phyloP scores from a whole-genome alignment of 495 filamentous ascomycete genomes.

The Haplographium delicatum region DNA sequence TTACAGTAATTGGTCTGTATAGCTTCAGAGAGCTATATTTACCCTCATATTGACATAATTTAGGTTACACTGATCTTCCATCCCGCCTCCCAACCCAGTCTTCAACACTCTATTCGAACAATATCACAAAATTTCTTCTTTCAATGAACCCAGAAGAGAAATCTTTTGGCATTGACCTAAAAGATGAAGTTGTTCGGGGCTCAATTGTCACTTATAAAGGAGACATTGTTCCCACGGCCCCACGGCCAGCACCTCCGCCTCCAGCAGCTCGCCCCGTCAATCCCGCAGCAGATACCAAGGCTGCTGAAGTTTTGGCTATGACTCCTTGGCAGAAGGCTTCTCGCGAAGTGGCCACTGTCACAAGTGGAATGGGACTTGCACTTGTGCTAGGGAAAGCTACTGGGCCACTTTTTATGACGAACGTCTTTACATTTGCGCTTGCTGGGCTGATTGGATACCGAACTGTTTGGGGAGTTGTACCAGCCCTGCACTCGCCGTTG shows the following conservation, averaged over 20 bases:
- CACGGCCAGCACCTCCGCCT: slow-evolving; percentile 65
- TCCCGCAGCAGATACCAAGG: slow-evolving; percentile 38
- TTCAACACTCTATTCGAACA: slow-evolving; percentile 80
- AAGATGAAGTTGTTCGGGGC: slow-evolving; percentile 74
- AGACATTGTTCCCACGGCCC: slow-evolving; percentile 64
- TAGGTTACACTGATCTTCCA: slow-evolving; percentile 76
- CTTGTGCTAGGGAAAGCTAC: slow-evolving; percentile 71
- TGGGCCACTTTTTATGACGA: slow-evolving; percentile 73
- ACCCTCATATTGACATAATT: slow-evolving; percentile 3
- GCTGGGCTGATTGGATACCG: slow-evolving; percentile 76
- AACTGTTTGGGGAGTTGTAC: slow-evolving; percentile 72
- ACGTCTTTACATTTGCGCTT: slow-evolving; percentile 72
- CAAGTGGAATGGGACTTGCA: slow-evolving; percentile 65
- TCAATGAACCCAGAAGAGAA: slow-evolving; percentile 72
- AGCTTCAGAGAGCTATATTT: not conserved
- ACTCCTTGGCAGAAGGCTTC: slow-evolving; percentile 73
- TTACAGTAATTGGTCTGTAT: slow-evolving; percentile 67
- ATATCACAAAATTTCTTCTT: slow-evolving; percentile 75
- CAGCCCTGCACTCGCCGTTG: slow-evolving; percentile 72
- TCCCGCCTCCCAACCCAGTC: slow-evolving; percentile 76
- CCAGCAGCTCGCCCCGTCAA: slow-evolving; percentile 38
- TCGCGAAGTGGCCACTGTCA: slow-evolving; percentile 62
- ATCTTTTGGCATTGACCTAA: slow-evolving; percentile 66
- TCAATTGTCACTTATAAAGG: slow-evolving; percentile 72
- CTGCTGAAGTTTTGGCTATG: slow-evolving; percentile 53